Evolutionary conservation across 805 yeast genomes (phyloP).

Genomic region (Lipomyces yamadae): DNA sequence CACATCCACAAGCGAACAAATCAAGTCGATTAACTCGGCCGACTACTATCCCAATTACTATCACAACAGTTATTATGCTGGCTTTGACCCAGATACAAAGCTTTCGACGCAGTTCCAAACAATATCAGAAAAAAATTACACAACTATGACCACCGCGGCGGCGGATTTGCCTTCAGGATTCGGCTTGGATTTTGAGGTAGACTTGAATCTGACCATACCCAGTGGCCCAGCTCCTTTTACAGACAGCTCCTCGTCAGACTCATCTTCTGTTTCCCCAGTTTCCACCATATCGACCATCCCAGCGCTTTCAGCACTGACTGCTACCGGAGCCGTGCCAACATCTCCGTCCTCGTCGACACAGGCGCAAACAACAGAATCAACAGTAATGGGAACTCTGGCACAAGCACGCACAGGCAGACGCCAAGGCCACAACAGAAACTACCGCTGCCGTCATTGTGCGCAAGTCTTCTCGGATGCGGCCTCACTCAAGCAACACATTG

Average conservation of each 20-base stretch:
- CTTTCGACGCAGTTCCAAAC: background rate
- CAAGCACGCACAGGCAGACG: background rate
- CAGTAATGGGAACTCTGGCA: background rate
- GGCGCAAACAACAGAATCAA: background rate
- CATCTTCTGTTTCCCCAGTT: background rate
- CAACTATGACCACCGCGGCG: background rate
- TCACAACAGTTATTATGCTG: background rate
- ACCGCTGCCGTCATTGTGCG: constrained; percentile 34
- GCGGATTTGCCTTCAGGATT: background rate
- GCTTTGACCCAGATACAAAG: background rate
- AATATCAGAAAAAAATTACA: background rate
- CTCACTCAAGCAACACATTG: constrained; percentile 23
- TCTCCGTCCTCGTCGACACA: background rate
- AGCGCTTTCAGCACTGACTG: background rate
- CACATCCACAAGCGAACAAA: background rate
- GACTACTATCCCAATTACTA: constrained; percentile 2
- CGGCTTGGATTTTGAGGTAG: background rate
- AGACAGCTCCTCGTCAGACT: background rate
- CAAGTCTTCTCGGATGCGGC: constrained; percentile 18
- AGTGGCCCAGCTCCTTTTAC: background rate
- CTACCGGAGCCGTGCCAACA: background rate
- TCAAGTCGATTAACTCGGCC: background rate
- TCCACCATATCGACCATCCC: background rate
- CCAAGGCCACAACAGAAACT: constrained; percentile 31
- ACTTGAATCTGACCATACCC: background rate